Evolutionary conservation across 2,329 filamentous ascomycete genomes (phyloP).

Genomic region (Ophiocordyceps camponoti-leonardi): DNA sequence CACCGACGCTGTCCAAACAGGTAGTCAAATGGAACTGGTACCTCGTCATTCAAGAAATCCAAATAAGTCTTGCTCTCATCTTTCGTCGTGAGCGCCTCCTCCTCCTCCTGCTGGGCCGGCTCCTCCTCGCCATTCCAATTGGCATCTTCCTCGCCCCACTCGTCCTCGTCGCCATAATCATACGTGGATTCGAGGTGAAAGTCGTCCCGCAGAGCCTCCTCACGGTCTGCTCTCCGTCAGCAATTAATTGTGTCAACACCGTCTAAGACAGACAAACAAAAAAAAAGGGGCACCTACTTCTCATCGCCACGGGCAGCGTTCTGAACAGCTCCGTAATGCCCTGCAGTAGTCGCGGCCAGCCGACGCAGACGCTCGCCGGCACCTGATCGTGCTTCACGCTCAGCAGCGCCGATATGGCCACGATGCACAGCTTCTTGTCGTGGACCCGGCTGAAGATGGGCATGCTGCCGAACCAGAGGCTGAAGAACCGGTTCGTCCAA

Average conservation of each 20-base stretch:
- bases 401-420: conserved; percentile 75
- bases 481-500: conserved; percentile 99
- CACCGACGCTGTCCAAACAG: background rate
- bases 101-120: conserved; percentile 48
- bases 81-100: conserved; percentile 49
- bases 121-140: conserved; percentile 66
- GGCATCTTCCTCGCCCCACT: conserved; percentile 66
- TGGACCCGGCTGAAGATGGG: conserved; percentile 85
- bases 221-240: conserved; percentile 46
- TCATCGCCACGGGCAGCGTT: conserved; percentile 71
- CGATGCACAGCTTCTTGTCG: conserved; percentile 96
- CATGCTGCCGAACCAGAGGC: conserved; percentile 93
- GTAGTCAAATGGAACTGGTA: no score
- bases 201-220: conserved; percentile 82
- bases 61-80: conserved; percentile 91
- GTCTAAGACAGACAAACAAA: conserved; percentile 9
- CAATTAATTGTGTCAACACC: background rate
- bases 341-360: conserved; percentile 80
- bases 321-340: conserved; percentile 86
- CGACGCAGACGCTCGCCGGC: conserved; percentile 80
- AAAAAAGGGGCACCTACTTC: conserved; percentile 42
- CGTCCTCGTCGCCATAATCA: conserved; percentile 57
- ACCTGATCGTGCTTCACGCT: conserved; percentile 66
- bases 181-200: conserved; percentile 51
- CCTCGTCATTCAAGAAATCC: conserved; percentile 88